A percentile compares a stretch with the other conserved stretches of the same genome.
Conservation (phyloP, 306 rosid genomes). For the Fragaria iinumae region DNA sequence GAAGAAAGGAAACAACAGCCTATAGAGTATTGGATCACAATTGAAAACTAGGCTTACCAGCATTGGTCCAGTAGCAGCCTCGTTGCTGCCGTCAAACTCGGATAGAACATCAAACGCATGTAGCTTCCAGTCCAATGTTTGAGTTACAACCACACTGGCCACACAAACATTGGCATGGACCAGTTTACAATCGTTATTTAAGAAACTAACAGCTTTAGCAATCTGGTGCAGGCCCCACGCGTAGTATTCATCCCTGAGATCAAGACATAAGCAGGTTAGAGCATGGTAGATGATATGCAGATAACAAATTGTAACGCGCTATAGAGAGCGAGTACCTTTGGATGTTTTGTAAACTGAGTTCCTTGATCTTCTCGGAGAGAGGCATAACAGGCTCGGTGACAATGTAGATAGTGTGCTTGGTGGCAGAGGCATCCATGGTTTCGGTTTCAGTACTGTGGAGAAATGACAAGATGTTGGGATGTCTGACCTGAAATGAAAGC, state of each 20-base stretch:
- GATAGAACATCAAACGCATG: conserved; percentile 97
- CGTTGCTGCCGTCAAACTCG: conserved; percentile 75
- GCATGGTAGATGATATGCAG: not conserved
- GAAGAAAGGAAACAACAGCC: not conserved
- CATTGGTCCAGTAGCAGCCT: conserved; percentile 67
- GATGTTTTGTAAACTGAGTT: conserved; percentile 80
- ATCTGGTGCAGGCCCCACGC: conserved; percentile 95
- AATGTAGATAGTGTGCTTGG: conserved; percentile 83
- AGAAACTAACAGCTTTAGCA: conserved; percentile 97
- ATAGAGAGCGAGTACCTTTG: conserved; percentile 47
- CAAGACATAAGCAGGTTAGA: not conserved
- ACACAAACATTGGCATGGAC: conserved; percentile 95
- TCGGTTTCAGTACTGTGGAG: conserved; percentile 91
- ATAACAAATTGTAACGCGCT: not conserved
- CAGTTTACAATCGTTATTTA: conserved; percentile 95
- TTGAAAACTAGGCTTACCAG: conserved; percentile 53
- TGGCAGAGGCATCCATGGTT: conserved; percentile 56
- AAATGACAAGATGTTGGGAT: conserved; percentile 95
- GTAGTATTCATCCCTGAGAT: conserved; percentile 88
- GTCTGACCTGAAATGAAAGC: conserved; percentile 75
- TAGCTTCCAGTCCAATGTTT: conserved; percentile 97
- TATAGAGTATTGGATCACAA: not conserved
- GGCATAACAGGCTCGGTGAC: conserved; percentile 98
- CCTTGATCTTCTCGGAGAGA: conserved; percentile 76
- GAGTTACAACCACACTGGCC: conserved; percentile 95